Base-by-base conservation (phyloP, 2,329 filamentous ascomycete genomes). In the Alternaria postmessia region DNA sequence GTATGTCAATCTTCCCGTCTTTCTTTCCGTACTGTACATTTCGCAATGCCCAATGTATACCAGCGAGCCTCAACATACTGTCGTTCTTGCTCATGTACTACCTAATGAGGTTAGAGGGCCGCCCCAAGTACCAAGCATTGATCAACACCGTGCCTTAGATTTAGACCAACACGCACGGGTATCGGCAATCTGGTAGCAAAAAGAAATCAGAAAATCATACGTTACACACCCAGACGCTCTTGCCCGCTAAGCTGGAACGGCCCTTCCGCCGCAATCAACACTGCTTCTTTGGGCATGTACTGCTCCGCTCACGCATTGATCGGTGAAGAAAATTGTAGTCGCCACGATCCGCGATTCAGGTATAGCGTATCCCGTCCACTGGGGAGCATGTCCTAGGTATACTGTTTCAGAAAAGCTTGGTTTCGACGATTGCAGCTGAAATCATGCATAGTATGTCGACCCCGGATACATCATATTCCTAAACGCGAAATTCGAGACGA, bases 251-350 rank as follows among this genome's bases (percentile, higher is more conserved):
- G 51, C 56, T 51, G 63, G 63, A 42, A 49, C 47, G 7, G 44
- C 54, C 41, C 47, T 54, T 61, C 61, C 61, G 55, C 61, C 46
- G 51, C 51, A 39, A 59, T 59, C 49, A 34, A 65, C 57, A 58
- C 58, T 63, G 39, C 61, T 61, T 38, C 22, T 48, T 61, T 48
- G 24, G 51, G 58, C 9, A 51, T 26, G 20, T 26, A 46, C n/a
- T 20, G n/a, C 30, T 43, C 24, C 39, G 24, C 38, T 42, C 16
- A 28, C 34, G 18, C 42, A 38, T 22, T 47, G 9, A 53, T 36
- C 32, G 46, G 46, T 49, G 32, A 49, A 24, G 32, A 49, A 49
- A n/a, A n/a, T 49, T 49, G 46, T 26, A 24, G 32, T 49, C 32
- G 46, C 32, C 32, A 49, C 46, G 16, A 49, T 49, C n/a, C 36